Conservation (phyloP, 2,329 filamentous ascomycete species). For the Penicillium sp. region DNA sequence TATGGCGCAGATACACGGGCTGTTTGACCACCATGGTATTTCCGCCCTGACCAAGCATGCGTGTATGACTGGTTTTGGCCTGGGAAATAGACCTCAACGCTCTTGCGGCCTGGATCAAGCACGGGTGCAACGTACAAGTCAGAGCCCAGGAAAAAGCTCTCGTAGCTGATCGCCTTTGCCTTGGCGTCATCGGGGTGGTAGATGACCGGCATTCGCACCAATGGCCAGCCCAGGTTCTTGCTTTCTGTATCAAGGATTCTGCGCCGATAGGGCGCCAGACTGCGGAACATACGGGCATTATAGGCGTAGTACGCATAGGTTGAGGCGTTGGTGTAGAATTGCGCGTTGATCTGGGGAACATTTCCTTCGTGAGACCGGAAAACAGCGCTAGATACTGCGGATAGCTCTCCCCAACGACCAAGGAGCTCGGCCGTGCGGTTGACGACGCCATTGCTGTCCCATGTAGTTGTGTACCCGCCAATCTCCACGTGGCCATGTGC, state of each 20-base stretch:
- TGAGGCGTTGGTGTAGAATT: constrained; percentile 37
- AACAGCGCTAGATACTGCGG: constrained; percentile 33
- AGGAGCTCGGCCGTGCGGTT: constrained; percentile 36
- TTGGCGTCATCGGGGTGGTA: constrained; percentile 19
- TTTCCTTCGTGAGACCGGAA: constrained; percentile 42
- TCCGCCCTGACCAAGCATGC: constrained; percentile 19
- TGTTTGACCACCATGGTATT: constrained; percentile 16
- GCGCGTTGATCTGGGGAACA: constrained; percentile 36
- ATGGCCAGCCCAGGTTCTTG: constrained; percentile 20
- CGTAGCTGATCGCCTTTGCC: constrained; percentile 22
- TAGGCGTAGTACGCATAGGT: constrained; percentile 37
- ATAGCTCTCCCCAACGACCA: constrained; percentile 39
- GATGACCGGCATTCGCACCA: constrained; percentile 25
- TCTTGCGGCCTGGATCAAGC: constrained; percentile 15
- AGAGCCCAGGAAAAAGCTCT: constrained; percentile 23
- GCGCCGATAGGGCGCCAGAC: constrained; percentile 33
- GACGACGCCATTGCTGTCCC: constrained; percentile 26
- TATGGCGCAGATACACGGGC: constrained; percentile 13
- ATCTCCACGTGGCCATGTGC: constrained; percentile 36
- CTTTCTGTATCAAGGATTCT: constrained; percentile 27
- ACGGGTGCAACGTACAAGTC: constrained; percentile 25
- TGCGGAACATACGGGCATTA: constrained; percentile 36
- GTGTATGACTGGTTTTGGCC: constrained; percentile 15
- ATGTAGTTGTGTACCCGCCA: constrained; percentile 37
- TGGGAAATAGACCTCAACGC: constrained; percentile 21